Percentiles rank a stretch among this genome's conserved stretches.
Evolutionary conservation across 2,329 filamentous ascomycete species (phyloP).

Genomic region (Beauveria sp.): DNA sequence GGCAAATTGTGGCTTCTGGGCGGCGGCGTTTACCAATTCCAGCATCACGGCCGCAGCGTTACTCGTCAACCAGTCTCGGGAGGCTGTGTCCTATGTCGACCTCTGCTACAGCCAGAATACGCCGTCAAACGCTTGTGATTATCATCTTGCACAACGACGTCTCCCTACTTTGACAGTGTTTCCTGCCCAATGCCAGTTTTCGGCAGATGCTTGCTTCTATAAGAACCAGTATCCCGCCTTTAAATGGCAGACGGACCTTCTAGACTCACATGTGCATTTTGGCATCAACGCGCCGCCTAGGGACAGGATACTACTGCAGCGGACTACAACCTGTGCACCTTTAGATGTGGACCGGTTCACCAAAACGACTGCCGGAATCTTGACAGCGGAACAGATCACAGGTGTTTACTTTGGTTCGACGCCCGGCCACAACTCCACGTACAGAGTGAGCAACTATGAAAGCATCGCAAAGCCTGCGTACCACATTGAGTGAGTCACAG

Average conservation of each 20-base stretch:
- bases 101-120: neutral
- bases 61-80: neutral
- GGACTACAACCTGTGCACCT: neutral
- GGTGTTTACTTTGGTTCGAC: neutral
- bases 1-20: neutral
- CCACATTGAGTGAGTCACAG: neutral
- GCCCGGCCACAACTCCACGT: neutral
- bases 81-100: constrained; percentile 1
- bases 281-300: neutral
- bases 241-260: neutral
- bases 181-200: neutral
- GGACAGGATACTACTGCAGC: neutral
- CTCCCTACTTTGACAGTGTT: neutral
- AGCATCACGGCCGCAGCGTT: neutral
- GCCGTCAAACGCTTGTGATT: neutral
- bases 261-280: neutral
- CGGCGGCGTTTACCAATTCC: neutral
- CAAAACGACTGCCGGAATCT: neutral
- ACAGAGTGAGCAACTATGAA: constrained; percentile 5
- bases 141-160: neutral
- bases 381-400: neutral
- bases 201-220: neutral
- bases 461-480: constrained; percentile 1
- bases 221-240: neutral
- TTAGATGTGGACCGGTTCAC: neutral